These are phyloP conservation scores for Plasmodium gonderi DNA, from an alignment of 169 alveolate genomes.

Conservation along the genomic window DNA sequence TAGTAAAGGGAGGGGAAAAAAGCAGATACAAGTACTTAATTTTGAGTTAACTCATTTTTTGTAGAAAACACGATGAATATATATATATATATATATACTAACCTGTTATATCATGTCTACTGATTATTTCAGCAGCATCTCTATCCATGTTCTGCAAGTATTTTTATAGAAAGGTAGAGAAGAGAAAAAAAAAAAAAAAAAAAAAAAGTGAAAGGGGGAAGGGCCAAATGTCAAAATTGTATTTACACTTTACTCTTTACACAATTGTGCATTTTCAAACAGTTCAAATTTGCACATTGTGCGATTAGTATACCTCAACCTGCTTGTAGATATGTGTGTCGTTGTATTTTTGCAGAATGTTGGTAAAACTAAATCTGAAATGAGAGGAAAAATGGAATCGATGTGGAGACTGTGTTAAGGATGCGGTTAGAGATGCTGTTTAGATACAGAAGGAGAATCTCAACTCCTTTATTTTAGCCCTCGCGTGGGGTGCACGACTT, in stretches of 20 bases:
- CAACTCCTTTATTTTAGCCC: background rate
- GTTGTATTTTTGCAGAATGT: conserved; percentile 38
- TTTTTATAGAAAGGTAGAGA: too few species aligned
- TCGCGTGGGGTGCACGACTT: background rate
- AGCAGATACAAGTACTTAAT: too few species aligned
- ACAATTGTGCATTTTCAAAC: background rate
- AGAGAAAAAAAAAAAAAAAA: background rate
- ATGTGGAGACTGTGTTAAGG: background rate
- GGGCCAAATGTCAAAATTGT: background rate
- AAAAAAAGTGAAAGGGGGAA: background rate
- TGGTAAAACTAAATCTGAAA: conserved; percentile 53
- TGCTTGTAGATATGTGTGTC: conserved; percentile 40
- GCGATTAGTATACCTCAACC: conserved; percentile 22
- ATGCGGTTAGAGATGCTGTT: background rate
- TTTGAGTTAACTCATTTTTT: too few species aligned
- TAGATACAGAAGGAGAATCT: background rate
- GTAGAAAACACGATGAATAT: too few species aligned
- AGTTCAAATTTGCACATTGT: background rate
- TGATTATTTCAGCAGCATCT: conserved; percentile 39
- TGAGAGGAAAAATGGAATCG: background rate
- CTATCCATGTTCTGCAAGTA: conserved; percentile 59
- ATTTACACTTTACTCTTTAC: background rate
- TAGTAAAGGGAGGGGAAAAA: too few species aligned
- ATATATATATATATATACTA: background rate
- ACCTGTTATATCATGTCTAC: conserved; percentile 34